phyloP scores from a whole-genome alignment of 768 basidiomycete species.

The Boletellus emodensis region DNA sequence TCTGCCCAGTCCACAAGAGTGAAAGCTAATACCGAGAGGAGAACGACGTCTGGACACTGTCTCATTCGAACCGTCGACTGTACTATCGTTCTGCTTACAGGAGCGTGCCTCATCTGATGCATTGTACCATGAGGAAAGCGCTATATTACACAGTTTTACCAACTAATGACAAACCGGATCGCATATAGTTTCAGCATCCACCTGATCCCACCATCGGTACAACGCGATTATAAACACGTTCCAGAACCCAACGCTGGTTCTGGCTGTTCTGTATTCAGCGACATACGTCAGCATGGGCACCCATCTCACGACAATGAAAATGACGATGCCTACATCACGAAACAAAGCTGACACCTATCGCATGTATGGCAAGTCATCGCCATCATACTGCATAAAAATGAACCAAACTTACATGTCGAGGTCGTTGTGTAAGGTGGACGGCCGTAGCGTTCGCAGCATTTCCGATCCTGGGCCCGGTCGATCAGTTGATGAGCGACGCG shows the following conservation, averaged over 20 bases:
- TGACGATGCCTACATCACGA: conserved; percentile 1
- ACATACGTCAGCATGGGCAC: not conserved
- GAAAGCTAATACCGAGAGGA: too few relatives aligned
- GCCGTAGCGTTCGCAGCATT: conserved; percentile 5
- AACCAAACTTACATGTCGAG: conserved; percentile 1
- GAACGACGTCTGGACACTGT: too few relatives aligned
- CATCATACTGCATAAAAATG: not conserved
- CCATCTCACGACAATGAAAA: not conserved
- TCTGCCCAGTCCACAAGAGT: too few relatives aligned
- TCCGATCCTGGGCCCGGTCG: not conserved
- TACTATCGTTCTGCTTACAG: too few relatives aligned
- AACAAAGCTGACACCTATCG: not conserved
- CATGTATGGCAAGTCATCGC: not conserved
- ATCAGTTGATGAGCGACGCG: not conserved
- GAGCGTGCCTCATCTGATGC: too few relatives aligned
- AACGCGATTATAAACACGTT: not conserved
- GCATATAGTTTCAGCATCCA: too few relatives aligned
- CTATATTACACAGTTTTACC: too few relatives aligned
- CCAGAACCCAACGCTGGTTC: conserved; percentile 9
- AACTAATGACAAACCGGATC: too few relatives aligned
- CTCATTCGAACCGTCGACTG: too few relatives aligned
- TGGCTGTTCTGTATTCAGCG: not conserved
- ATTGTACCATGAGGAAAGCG: too few relatives aligned
- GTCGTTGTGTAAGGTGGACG: not conserved
- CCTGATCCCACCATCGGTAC: too few relatives aligned